Base-by-base conservation (phyloP, 108 stramenopile genomes). In the Stephanodiscus triporus region DNA sequence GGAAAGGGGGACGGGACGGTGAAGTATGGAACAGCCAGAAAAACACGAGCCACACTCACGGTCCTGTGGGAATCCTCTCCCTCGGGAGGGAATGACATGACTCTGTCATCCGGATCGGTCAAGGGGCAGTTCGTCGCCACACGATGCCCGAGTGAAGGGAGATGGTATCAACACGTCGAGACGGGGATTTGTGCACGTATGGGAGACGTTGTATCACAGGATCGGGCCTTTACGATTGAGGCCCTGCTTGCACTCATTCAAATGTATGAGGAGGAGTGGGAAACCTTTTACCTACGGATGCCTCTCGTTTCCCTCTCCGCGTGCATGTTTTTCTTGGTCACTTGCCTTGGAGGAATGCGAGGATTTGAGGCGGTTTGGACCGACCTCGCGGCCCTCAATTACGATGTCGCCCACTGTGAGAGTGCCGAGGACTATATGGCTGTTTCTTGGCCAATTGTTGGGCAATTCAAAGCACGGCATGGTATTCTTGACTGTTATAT, bases 101-200 rank as follows among this genome's bases (percentile, higher is more conserved):
- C 43, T n/a, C 27, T 73, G 19, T 65, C n/a, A n/a, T n/a, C n/a
- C n/a, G n/a, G n/a, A n/a, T n/a, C n/a, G n/a, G n/a, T n/a, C n/a
- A n/a, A n/a, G 43, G 70, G 53, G 37, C 43, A 29, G n/a, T 61
- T 60, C 32, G 59, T 76, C 2, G 66, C 67, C 13, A 76, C 75
- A 6, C 6, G 9, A 13, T 17, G 17, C 54, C 75, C 75, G 6
- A 49, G 38, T 40, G 75, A 76, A 60, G 32, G 66, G 10, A 38
- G 49, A 23, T 76, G 75, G 75, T 76, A 70, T 29, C 43, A 68
- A n/a, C n/a, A n/a, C n/a, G n/a, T n/a, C n/a, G n/a, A n/a, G n/a
- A n/a, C n/a, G n/a, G n/a, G n/a, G n/a, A n/a, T n/a, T n/a, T n/a
- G n/a, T n/a, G n/a, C n/a, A n/a, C n/a, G n/a, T n/a, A n/a, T n/a